Base-by-base conservation (phyloP, 1,284 basidiomycete genomes). In the Ganoderma multipileum region DNA sequence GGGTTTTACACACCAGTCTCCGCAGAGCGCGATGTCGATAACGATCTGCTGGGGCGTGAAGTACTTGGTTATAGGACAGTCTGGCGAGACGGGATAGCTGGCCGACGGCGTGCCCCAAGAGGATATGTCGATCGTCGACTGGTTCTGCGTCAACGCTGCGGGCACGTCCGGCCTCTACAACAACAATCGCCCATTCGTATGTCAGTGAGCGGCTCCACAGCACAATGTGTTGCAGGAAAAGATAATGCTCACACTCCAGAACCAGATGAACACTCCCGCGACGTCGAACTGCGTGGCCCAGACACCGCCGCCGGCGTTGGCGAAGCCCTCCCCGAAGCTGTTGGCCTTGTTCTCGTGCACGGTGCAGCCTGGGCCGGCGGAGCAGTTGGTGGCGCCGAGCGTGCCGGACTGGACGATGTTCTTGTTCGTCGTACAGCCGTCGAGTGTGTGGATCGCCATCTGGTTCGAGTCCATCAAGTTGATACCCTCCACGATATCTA, bases 261-360 rank as follows among this genome's bases (percentile, higher is more conserved):
- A 95, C 93, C 93, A 95, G 38, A 93, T 86, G 74, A 79, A 89
- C 30, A 91, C 82, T 5, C 85, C 91, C 6, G 84, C 76, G 1
- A 83, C 79, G 50, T 91, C 91, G 73, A 91, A 88, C 75, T 93
- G 91, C 6, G 88, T 81, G 0, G 91, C 91, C 78, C 84, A 95
- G 0, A 93, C 89, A 0, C 93, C 93, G 30, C 93, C 93, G 16
- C 92, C 91, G 1, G 87, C 88, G 0, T 80, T 69, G 0, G 87
- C 86, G 74, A 95, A 95, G 1, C 81, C 85, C 7, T 73, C 74
- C 0, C 86, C 87, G 74, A 85, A 94, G 72, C 88, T 91, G 68
- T 88, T 88, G 14, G 82, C 79, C 68, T 86, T 85, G 0, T 79
- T 84, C 76, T 92, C 90, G 0, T 74, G 79, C 52, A 92, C 88